Conservation (phyloP, 768 basidiomycete species). For the Mycena albidolilacea region DNA sequence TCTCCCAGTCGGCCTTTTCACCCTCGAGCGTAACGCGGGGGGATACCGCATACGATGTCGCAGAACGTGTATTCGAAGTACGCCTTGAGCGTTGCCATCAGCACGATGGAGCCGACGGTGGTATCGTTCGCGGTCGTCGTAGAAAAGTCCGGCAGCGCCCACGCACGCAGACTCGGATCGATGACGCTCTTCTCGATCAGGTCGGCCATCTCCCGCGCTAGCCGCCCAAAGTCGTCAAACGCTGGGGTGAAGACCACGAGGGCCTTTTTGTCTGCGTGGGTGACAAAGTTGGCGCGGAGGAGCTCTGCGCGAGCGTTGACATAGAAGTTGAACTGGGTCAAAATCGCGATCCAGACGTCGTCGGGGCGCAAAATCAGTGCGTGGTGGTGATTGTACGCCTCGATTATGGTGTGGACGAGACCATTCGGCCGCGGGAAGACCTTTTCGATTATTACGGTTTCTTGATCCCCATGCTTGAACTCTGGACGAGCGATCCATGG, state of each 20-base stretch:
- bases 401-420: conserved; percentile 44
- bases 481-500: no score
- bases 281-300: conserved; percentile 49
- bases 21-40: conserved; percentile 44
- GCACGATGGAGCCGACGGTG: conserved; percentile 52
- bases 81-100: conserved; percentile 61
- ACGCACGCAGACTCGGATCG: conserved; percentile 48
- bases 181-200: conserved; percentile 18
- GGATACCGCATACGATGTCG: conserved; percentile 53
- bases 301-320: conserved; percentile 54
- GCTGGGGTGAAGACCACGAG: conserved; percentile 34
- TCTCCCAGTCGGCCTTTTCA: neutral
- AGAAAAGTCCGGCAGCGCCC: conserved; percentile 59
- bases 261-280: conserved; percentile 43
- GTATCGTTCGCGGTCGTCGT: conserved; percentile 60
- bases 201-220: conserved; percentile 29
- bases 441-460: neutral
- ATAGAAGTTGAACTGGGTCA: conserved; percentile 50
- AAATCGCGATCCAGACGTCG: conserved; percentile 55
- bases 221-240: conserved; percentile 41
- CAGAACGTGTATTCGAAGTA: conserved; percentile 53
- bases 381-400: conserved; percentile 46
- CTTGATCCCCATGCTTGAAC: no score
- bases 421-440: conserved; percentile 33
- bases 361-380: conserved; percentile 56